Base-by-base conservation (phyloP, 768 basidiomycete species). In the Lentinula lateritia region DNA sequence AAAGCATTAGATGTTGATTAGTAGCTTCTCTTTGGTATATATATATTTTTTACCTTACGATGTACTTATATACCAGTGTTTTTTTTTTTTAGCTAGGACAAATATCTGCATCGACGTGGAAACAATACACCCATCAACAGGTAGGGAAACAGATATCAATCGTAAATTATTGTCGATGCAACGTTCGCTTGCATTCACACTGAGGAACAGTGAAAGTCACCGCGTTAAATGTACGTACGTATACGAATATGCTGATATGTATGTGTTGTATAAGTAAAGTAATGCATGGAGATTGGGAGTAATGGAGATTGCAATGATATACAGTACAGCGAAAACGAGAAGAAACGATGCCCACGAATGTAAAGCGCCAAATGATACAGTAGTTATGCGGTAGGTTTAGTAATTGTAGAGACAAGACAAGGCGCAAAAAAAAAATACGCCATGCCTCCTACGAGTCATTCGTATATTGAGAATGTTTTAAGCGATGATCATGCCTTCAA, bases 311-410 rank as follows among this genome's bases (percentile, higher is more conserved):
- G 59, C 46, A 23, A 39, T 56, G 59, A 39, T 20, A 13, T 39
- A 38, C 18, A 43, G 23, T 43, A 58, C 38, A 58, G 15, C 38
- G 46, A 28, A 38, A 39, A 28, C n/a, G 20, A 32, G 35, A 58
- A 42, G 41, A 50, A 16, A 50, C 46, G 32, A 60, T 42, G 50
- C 59, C 59, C 59, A 42, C 53, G 41, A 32, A 12, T 54, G 52
- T n/a, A 18, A 34, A 38, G 52, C 50, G 36, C 32, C 42, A 52
- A 60, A 52, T 60, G 59, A 60, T 60, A 60, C 59, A 60, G 59
- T 52, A 60, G 36, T 48, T 6, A 18, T 35, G 43, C 35, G 18
- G 36, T 9, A 50, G 6, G 15, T 38, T 16, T 20, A 60, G 34
- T 50, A 48, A 58, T 46, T 28, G 28, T 28, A 28, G 56, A 58